Percentiles rank a stretch among this genome's conserved stretches.
Evolutionary conservation across 768 basidiomycete genomes (phyloP).

Genomic region (Galerina sulciceps): DNA sequence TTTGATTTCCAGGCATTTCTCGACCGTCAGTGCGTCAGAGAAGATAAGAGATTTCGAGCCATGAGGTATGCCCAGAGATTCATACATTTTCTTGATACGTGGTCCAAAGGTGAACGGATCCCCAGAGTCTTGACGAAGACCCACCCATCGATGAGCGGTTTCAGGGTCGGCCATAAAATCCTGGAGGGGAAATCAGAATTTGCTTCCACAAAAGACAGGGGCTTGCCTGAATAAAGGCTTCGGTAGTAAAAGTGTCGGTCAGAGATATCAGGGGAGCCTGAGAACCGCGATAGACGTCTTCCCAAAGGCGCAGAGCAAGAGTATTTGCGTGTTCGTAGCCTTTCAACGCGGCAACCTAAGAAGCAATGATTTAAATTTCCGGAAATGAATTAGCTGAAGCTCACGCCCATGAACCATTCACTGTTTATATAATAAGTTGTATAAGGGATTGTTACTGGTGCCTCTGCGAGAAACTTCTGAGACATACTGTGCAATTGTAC

Average conservation of each 20-base stretch:
- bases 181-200: conserved; percentile 33
- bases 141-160: conserved; percentile 74
- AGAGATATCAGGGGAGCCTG: conserved; percentile 68
- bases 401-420: conserved; percentile 92
- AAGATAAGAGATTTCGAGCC: conserved; percentile 75
- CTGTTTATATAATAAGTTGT: conserved; percentile 28
- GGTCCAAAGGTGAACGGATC: conserved; percentile 84
- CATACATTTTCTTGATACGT: conserved; percentile 73
- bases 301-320: conserved; percentile 84
- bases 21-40: conserved; percentile 79
- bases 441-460: background rate
- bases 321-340: conserved; percentile 83
- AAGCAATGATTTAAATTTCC: background rate
- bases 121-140: conserved; percentile 93
- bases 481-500: conserved; percentile 86
- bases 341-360: conserved; percentile 77
- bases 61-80: conserved; percentile 68
- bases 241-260: conserved; percentile 94
- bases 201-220: background rate
- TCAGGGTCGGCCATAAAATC: conserved; percentile 61
- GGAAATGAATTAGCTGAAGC: conserved; percentile 20
- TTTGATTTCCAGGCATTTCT: conserved; percentile 72
- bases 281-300: conserved; percentile 64
- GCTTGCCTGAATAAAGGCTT: conserved; percentile 78
- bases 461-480: background rate